These are phyloP conservation scores for Neobulgaria alba DNA, from an alignment of 2,329 filamentous ascomycete genomes.

Conservation along the genomic window DNA sequence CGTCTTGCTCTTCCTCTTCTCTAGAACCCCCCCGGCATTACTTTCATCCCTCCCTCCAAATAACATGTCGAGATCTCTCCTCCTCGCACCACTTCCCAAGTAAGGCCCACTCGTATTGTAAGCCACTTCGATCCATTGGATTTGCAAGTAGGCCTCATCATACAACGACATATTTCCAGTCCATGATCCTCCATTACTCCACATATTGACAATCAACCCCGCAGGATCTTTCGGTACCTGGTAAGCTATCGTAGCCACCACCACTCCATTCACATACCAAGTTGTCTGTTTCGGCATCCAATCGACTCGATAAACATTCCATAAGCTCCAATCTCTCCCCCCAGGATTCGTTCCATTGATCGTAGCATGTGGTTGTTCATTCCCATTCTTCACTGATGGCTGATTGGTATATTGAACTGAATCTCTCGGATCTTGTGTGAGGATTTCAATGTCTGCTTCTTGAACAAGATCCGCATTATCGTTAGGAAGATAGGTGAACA, in stretches of 20 bases:
- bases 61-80: conserved; percentile 5
- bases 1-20: conserved; percentile 18
- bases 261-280: conserved; percentile 26
- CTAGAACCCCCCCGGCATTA: conserved; percentile 8
- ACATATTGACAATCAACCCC: conserved; percentile 26
- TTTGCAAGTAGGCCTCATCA: conserved; percentile 24
- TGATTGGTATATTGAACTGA: conserved; percentile 27
- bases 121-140: conserved; percentile 28
- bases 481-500: conserved; percentile 24
- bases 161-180: conserved; percentile 23
- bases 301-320: conserved; percentile 26
- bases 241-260: conserved; percentile 22
- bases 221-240: conserved; percentile 22
- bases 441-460: conserved; percentile 29
- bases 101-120: conserved; percentile 24
- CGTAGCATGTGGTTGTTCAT: conserved; percentile 16
- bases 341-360: conserved; percentile 18
- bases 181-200: conserved; percentile 27
- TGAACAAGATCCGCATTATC: conserved; percentile 13
- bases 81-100: conserved; percentile 5
- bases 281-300: conserved; percentile 24
- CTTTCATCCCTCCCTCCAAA: conserved; percentile 1
- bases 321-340: conserved; percentile 19
- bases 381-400: conserved; percentile 17
- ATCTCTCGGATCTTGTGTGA: conserved; percentile 21